Percentiles rank a stretch among this genome's conserved stretches.
Evolutionary conservation across 208 protist genomes (phyloP).

Genomic region (Leishmania tarentolae): DNA sequence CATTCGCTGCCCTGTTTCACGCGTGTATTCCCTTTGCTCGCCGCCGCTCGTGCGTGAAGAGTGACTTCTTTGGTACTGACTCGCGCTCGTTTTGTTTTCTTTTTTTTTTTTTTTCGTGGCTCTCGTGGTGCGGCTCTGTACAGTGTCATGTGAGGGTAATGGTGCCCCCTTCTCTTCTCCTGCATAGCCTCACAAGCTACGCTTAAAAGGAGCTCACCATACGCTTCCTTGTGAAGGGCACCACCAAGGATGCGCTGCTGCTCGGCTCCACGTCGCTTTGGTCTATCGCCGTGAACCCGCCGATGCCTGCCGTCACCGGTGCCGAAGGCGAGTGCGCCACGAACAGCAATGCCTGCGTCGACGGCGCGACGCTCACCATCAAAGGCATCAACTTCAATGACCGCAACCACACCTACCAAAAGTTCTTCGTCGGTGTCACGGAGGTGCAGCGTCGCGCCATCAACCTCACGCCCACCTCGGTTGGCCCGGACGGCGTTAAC

Average conservation of each 20-base stretch:
- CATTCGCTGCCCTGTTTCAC: not conserved
- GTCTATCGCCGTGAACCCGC: slow-evolving; percentile 33
- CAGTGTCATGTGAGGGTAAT: too few relatives aligned
- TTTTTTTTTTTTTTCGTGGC: not conserved
- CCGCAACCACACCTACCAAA: slow-evolving; percentile 26
- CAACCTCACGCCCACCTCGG: slow-evolving; percentile 13
- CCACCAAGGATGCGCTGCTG: slow-evolving; percentile 21
- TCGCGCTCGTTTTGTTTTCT: not conserved
- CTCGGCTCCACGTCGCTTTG: slow-evolving; percentile 25
- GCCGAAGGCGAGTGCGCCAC: slow-evolving; percentile 33
- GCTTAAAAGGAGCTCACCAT: too few relatives aligned
- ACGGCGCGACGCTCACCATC: slow-evolving; percentile 30
- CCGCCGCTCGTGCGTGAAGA: not conserved
- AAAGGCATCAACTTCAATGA: slow-evolving; percentile 37
- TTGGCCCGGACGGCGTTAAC: slow-evolving; percentile 11
- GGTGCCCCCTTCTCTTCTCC: too few relatives aligned
- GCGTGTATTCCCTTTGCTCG: not conserved
- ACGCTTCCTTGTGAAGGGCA: slow-evolving; percentile 26
- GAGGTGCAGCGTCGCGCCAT: slow-evolving; percentile 24
- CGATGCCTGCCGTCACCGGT: slow-evolving; percentile 27
- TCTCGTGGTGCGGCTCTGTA: not conserved
- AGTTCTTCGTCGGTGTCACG: slow-evolving; percentile 31
- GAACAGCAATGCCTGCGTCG: slow-evolving; percentile 32
- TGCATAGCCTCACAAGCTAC: too few relatives aligned
- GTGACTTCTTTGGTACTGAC: not conserved